A percentile compares a stretch with the other conserved stretches of the same genome.
phyloP scores from a whole-genome alignment of 306 rosid genomes.

The Citrullus amarus region DNA sequence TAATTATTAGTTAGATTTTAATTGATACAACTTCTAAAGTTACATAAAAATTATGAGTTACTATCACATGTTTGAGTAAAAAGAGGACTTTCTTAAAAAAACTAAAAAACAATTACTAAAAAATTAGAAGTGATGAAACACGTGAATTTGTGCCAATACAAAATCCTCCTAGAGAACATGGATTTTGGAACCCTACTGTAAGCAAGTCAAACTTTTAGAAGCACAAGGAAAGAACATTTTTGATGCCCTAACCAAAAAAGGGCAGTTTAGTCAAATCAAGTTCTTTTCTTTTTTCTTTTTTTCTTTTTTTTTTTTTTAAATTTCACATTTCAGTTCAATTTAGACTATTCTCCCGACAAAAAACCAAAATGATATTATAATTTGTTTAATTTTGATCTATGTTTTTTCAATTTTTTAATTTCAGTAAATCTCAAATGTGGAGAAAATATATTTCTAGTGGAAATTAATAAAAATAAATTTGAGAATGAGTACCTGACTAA shows the following conservation, averaged over 20 bases:
- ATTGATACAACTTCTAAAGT: too few relatives aligned
- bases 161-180: not conserved
- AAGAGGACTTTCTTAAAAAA: not conserved
- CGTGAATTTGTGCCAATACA: not conserved
- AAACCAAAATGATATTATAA: too few relatives aligned
- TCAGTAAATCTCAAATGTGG: too few relatives aligned
- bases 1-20: too few relatives aligned
- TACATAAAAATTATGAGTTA: too few relatives aligned
- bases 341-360: not conserved
- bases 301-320: not conserved
- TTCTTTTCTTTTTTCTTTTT: not conserved
- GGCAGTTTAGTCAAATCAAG: not conserved
- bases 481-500: too few relatives aligned
- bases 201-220: not conserved
- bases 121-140: not conserved
- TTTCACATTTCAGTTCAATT: not conserved
- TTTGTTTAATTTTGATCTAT: too few relatives aligned
- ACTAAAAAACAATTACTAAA: not conserved
- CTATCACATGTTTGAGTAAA: not conserved
- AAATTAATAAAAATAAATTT: too few relatives aligned
- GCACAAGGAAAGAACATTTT: not conserved
- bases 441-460: too few relatives aligned
- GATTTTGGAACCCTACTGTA: not conserved
- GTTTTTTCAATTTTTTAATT: too few relatives aligned
- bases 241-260: not conserved